These are phyloP conservation scores for Microbotryomycetes sp. DNA, from an alignment of 1,284 basidiomycete genomes.

Conservation along the genomic window DNA sequence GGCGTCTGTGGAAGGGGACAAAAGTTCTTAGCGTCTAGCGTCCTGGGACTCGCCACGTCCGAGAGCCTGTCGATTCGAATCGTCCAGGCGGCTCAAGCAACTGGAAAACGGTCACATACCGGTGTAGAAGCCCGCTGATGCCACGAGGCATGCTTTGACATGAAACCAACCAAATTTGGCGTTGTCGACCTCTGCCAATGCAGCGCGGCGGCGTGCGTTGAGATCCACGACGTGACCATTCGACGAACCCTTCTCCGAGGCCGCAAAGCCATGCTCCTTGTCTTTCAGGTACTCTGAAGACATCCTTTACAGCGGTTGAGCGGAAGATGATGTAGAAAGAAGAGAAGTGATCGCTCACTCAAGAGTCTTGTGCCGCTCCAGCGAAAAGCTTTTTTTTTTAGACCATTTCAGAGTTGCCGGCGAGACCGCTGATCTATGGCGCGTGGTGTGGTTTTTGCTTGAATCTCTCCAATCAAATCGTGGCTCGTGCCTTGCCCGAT, in stretches of 20 bases:
- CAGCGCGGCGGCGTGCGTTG: slow-evolving; percentile 55
- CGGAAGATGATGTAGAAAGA: not conserved
- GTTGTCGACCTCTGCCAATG: slow-evolving; percentile 67
- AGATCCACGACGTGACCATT: slow-evolving; percentile 15
- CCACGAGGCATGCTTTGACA: slow-evolving; percentile 62
- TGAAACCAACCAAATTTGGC: slow-evolving; percentile 58
- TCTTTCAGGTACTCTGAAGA: not conserved
- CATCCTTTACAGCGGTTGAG: not conserved
- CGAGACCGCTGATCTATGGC: not conserved
- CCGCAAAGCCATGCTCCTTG: not conserved
- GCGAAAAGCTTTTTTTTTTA: too few species aligned
- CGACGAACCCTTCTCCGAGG: not conserved
- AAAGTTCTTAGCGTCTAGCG: too few species aligned
- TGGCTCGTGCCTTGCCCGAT: not conserved
- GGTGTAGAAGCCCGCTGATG: slow-evolving; percentile 75
- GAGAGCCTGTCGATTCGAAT: not conserved
- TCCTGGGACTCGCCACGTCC: not conserved
- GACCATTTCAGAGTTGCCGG: not conserved
- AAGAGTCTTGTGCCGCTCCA: not conserved
- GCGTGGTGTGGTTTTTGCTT: not conserved
- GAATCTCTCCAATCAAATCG: not conserved
- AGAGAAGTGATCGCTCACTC: not conserved
- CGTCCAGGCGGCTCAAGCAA: slow-evolving; percentile 28
- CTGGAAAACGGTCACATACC: slow-evolving; percentile 43
- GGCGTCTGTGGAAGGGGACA: slow-evolving; percentile 20